phyloP scores from a whole-genome alignment of 2,329 filamentous ascomycete genomes.

The Paecilomyces sp. region DNA sequence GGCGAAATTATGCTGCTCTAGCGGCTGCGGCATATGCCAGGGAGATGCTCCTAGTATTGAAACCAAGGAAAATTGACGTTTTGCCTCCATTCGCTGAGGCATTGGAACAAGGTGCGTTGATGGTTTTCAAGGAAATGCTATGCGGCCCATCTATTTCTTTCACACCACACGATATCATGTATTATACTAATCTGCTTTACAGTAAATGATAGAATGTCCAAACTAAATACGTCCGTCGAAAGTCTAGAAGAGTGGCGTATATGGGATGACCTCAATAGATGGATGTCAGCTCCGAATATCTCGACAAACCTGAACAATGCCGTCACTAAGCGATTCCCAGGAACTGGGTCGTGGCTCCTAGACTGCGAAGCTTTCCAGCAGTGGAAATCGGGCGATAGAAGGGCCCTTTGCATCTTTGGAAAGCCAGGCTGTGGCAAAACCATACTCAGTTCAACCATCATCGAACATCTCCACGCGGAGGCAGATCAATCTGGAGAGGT shows the following conservation, averaged over 20 bases:
- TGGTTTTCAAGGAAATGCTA: too few species aligned
- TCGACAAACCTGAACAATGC: not conserved
- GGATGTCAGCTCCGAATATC: not conserved
- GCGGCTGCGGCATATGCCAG: constrained; percentile 13
- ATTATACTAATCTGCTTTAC: not conserved
- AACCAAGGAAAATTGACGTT: not conserved
- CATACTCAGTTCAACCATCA: not conserved
- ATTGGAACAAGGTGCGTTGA: not conserved
- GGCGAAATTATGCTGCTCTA: constrained; percentile 12
- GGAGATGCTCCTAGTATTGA: constrained; percentile 6
- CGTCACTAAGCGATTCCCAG: not conserved
- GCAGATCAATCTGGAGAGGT: not conserved
- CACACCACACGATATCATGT: too few species aligned
- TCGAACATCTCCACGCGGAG: not conserved
- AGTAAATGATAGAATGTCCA: not conserved
- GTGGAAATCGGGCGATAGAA: not conserved
- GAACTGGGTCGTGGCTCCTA: not conserved
- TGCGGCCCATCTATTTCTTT: too few species aligned
- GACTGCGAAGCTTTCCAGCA: not conserved
- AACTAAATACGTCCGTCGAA: not conserved
- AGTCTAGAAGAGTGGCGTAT: not conserved
- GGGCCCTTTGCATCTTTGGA: not conserved
- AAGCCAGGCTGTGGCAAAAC: not conserved
- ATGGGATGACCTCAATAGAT: not conserved
- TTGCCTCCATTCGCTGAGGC: not conserved